Evolutionary conservation across 805 yeast genomes (phyloP), one percentile per base, ranked within the genome.

Genomic region (Ogataea siamensis): DNA sequence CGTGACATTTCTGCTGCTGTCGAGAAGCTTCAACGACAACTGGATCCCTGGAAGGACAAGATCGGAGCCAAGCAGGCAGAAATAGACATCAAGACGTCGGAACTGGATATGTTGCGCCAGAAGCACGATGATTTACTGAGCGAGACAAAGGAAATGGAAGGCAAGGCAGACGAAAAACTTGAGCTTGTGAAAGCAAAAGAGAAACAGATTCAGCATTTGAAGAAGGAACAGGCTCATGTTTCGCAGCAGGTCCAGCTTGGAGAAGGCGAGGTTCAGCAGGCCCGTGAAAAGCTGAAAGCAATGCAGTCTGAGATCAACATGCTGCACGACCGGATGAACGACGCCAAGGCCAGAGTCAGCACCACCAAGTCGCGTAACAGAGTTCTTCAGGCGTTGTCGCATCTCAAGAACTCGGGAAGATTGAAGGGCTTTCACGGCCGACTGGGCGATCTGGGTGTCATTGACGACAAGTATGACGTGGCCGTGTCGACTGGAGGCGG

Each of bases 401-500:
- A 83, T 45, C 63, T 93, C 25, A 82, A 82, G 40, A 78, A 80
- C 39, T 73, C 93, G 3, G 97, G 97, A 5, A 72, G 95, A 51
- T 74, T 94, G 16, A 66, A 67, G 5, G 99, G 98, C 0, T 86
- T 91, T 50, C 72, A 86, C 57, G 99, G 98, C 0, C 70, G 96
- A 45, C 65, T 93, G 11, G 99, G 99, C 12, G 95, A 87, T 50
- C 66, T 93, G 30, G 99, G 96, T n/a, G 72, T 74, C 2, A 93
- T 93, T 46, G 96, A 87, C 57, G 86, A 83, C 47, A 74, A 76
- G 52, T 93, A 84, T 58, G 98, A 94, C 62, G 76, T 88, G 36
- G 99, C 99, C 0, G 78, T 93, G 7, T 88, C 98, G 0, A 93
- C 98, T 0, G 98, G 96, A 0, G 87, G 93, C 48, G 88, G 95